phyloP scores from a whole-genome alignment of 306 rosid species.

The Prunus salicina region DNA sequence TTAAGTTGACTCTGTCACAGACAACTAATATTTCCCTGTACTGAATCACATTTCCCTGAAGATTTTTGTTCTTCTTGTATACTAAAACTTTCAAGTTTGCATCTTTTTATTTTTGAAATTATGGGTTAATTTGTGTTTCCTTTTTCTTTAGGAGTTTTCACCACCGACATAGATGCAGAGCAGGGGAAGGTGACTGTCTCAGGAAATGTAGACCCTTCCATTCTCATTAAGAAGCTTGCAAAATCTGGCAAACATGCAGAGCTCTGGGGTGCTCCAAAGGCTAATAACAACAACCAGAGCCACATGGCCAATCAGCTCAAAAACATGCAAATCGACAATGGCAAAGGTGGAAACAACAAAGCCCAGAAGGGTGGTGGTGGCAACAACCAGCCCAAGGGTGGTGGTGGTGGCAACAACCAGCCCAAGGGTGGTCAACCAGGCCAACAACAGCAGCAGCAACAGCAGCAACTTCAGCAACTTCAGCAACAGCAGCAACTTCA shows the following conservation, averaged over 20 bases:
- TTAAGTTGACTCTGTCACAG: not conserved
- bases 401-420: not conserved
- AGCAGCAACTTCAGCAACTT: slow-evolving; percentile 24
- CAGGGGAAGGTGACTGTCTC: slow-evolving; percentile 91
- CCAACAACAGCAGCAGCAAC: slow-evolving; percentile 24
- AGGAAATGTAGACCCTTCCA: slow-evolving; percentile 77
- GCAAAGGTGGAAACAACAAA: slow-evolving; percentile 44
- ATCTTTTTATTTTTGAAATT: not conserved
- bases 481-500: slow-evolving; percentile 19
- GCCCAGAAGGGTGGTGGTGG: slow-evolving; percentile 44
- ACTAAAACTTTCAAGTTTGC: not conserved
- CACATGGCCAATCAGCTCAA: slow-evolving; percentile 55
- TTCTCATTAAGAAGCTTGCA: slow-evolving; percentile 78
- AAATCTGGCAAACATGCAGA: slow-evolving; percentile 95
- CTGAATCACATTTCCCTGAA: not conserved
- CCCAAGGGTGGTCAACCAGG: slow-evolving; percentile 34
- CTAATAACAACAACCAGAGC: slow-evolving; percentile 41
- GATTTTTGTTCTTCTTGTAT: not conserved
- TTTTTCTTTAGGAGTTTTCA: slow-evolving; percentile 61
- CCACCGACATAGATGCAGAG: slow-evolving; percentile 80
- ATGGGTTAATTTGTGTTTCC: not conserved
- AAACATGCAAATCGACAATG: slow-evolving; percentile 64
- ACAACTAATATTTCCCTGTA: not conserved
- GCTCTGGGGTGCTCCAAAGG: slow-evolving; percentile 66
- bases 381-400: slow-evolving; percentile 47